Evolutionary conservation across 768 basidiomycete genomes (phyloP).

Genomic region (Suillus paluster): DNA sequence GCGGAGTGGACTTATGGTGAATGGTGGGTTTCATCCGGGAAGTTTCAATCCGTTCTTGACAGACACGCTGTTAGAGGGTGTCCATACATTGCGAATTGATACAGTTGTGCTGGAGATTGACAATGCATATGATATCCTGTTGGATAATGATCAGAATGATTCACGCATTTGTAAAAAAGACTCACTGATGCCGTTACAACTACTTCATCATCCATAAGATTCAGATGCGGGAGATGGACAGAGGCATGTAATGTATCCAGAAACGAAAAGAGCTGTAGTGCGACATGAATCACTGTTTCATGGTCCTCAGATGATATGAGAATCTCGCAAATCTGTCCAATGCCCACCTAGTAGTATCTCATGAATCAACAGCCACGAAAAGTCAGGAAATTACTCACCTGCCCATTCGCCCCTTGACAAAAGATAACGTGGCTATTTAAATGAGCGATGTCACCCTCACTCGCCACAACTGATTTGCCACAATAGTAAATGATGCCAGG

Average conservation of each 20-base stretch:
- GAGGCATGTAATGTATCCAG: slow-evolving; percentile 1
- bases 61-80: background rate
- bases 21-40: slow-evolving; percentile 4
- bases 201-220: background rate
- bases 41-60: slow-evolving; percentile 18
- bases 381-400: too few species aligned
- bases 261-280: slow-evolving; percentile 2
- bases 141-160: background rate
- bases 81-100: background rate
- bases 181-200: background rate
- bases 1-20: slow-evolving; percentile 2
- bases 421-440: too few species aligned
- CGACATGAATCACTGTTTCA: too few species aligned
- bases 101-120: slow-evolving; percentile 29
- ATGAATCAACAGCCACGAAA: too few species aligned
- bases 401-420: too few species aligned
- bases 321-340: too few species aligned
- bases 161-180: slow-evolving; percentile 5
- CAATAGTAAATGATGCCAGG: too few species aligned
- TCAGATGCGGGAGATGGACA: slow-evolving; percentile 9
- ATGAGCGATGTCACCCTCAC: too few species aligned
- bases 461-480: too few species aligned
- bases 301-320: too few species aligned
- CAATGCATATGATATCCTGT: slow-evolving; percentile 19
- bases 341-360: too few species aligned